Conservation (phyloP, 768 basidiomycete species). For the Amyloporia xantha region DNA sequence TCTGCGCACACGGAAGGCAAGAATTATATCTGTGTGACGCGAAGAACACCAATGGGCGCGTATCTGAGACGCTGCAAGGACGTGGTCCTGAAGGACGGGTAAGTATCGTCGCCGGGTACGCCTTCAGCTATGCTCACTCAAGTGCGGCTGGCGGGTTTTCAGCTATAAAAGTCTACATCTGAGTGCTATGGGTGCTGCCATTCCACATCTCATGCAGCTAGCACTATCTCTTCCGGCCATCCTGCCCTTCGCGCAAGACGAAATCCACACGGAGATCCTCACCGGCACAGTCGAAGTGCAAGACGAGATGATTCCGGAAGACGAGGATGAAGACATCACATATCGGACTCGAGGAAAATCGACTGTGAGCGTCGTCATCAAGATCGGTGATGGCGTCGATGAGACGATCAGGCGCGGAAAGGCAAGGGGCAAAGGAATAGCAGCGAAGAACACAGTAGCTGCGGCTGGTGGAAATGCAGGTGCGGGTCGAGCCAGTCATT, state of each 20-base stretch:
- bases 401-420: slow-evolving; percentile 23
- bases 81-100: slow-evolving; percentile 68
- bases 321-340: slow-evolving; percentile 64
- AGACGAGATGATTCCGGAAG: slow-evolving; percentile 74
- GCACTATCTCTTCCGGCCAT: slow-evolving; percentile 64
- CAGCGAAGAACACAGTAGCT: neutral
- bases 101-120: slow-evolving; percentile 16
- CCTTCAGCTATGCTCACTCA: neutral
- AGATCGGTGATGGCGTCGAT: slow-evolving; percentile 55
- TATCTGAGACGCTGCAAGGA: slow-evolving; percentile 78
- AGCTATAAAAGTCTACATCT: slow-evolving; percentile 73
- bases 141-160: neutral
- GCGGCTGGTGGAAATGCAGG: slow-evolving; percentile 1
- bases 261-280: slow-evolving; percentile 53
- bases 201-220: slow-evolving; percentile 71
- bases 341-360: slow-evolving; percentile 65
- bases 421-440: neutral
- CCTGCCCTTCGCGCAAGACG: slow-evolving; percentile 58
- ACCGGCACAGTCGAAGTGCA: slow-evolving; percentile 70
- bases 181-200: slow-evolving; percentile 85
- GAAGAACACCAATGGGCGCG: slow-evolving; percentile 62
- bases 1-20: slow-evolving; percentile 77
- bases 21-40: slow-evolving; percentile 73
- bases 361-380: slow-evolving; percentile 50
- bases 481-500: slow-evolving; percentile 6